Evolutionary conservation across 1,284 basidiomycete genomes (phyloP), one percentile per base, ranked within the genome.

Genomic region (Ganoderma lingzhi): DNA sequence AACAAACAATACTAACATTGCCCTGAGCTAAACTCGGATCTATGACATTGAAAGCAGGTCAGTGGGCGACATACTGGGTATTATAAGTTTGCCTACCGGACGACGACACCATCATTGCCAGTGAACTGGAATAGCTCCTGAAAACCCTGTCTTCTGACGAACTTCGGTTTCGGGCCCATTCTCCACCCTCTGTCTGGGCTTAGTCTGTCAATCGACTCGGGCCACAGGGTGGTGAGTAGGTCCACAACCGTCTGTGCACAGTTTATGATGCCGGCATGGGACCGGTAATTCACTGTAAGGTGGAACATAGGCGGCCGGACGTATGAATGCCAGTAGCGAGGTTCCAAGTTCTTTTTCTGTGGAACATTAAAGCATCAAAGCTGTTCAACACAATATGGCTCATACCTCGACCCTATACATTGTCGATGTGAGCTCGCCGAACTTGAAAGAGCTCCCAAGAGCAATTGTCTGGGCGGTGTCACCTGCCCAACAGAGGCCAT

Each of bases 401-500:
- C 88, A 90, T 80, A 93, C 89, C 80, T 92, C 90, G 0, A 88
- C 76, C 28, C 86, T 83, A 68, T 86, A 86, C 39, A 93, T 73
- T 73, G 90, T 90, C 0, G 91, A 85, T 73, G 90, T 93, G 68
- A 94, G 77, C 53, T 93, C 92, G 70, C 90, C 82, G 77, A 94
- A 94, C 28, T 88, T 81, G 73, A 94, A 93, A 0, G 90, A 86
- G 67, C 90, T 92, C 0, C 92, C 92, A 2, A 87, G 84, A 0
- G 89, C 88, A n/a, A 94, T 93, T 0, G 92, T 91, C 72, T 94
- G 92, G 0, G 92, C 92, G 0, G 93, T 94, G 75, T 94, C 92
- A 0, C 92, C 93, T 0, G 92, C 92, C 90, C 90, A 94, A 75
- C 93, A 93, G 23, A 92, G 79, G 0, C 93, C 92, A 35, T 90